Percentiles rank a stretch among this genome's conserved stretches.
These are phyloP conservation scores for Quercus dentata DNA, from an alignment of 306 rosid species.

Conservation along the genomic window DNA sequence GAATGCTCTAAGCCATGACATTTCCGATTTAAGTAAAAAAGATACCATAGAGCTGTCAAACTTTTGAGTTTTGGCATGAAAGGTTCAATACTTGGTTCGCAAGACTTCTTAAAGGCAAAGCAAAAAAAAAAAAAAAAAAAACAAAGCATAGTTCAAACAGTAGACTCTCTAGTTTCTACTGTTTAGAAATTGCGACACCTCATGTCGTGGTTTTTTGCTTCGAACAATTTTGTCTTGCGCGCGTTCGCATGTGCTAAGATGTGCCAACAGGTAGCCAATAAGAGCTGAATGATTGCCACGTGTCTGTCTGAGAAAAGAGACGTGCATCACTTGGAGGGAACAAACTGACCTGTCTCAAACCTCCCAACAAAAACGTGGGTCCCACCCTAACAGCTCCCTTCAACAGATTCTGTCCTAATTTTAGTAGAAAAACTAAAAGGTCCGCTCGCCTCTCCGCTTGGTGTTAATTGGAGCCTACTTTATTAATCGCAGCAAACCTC, in stretches of 20 bases:
- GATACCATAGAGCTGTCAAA: no score
- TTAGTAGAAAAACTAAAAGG: conserved; percentile 4
- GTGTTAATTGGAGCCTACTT: conserved; percentile 4
- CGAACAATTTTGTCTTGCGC: conserved; percentile 15
- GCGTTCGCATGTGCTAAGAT: conserved; percentile 22
- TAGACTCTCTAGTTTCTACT: no score
- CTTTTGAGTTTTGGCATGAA: no score
- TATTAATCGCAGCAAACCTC: not conserved
- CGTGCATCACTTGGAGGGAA: conserved; percentile 18
- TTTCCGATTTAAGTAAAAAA: no score
- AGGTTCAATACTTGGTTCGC: no score
- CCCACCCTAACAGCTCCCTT: conserved; percentile 22
- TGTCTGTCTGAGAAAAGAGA: not conserved
- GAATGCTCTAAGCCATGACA: no score
- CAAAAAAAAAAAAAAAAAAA: not conserved
- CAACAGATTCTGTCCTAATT: conserved; percentile 38
- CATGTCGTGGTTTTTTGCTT: not conserved
- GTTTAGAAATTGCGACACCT: not conserved
- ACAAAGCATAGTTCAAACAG: no score
- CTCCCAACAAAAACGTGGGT: conserved; percentile 32
- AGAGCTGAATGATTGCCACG: conserved; percentile 7
- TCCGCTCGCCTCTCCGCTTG: not conserved
- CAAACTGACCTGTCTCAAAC: conserved; percentile 34
- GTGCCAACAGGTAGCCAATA: conserved; percentile 8
- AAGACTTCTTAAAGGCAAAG: not conserved